Conservation (phyloP, 768 basidiomycete genomes). For the Clavulina sp. region DNA sequence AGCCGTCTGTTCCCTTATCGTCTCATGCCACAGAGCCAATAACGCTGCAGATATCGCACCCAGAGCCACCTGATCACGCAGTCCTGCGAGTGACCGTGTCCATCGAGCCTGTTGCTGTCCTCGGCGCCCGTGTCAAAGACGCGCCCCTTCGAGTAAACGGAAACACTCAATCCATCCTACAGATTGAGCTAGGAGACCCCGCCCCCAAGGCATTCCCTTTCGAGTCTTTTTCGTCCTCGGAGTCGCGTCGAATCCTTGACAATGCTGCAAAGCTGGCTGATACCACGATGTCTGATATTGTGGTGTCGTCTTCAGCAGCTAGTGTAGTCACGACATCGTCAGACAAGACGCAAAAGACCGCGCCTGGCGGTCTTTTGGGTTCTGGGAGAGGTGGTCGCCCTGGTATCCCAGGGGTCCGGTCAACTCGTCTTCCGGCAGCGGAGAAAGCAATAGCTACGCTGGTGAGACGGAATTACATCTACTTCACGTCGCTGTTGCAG, state of each 20-base stretch:
- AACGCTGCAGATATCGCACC: slow-evolving; percentile 53
- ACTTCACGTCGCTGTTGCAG: slow-evolving; percentile 90
- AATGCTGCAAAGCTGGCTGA: slow-evolving; percentile 52
- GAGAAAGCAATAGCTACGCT: slow-evolving; percentile 75
- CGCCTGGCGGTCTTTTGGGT: background rate
- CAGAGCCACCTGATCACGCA: slow-evolving; percentile 50
- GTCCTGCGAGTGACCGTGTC: slow-evolving; percentile 64
- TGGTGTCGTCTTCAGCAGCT: background rate
- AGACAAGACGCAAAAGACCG: too few species aligned
- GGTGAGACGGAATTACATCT: slow-evolving; percentile 87
- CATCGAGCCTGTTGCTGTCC: slow-evolving; percentile 55
- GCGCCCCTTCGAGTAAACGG: slow-evolving; percentile 87
- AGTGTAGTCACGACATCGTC: background rate
- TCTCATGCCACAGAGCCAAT: slow-evolving; percentile 25
- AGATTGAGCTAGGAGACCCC: slow-evolving; percentile 47
- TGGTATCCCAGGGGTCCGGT: background rate
- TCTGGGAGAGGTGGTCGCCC: background rate
- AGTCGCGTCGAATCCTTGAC: slow-evolving; percentile 47
- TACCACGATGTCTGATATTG: slow-evolving; percentile 25
- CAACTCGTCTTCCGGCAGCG: slow-evolving; percentile 36
- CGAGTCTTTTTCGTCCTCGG: slow-evolving; percentile 28
- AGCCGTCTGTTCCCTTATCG: background rate
- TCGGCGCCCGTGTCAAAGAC: too few species aligned
- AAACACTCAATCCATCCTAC: slow-evolving; percentile 46
- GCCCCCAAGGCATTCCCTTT: too few species aligned